Percentiles rank a stretch among this genome's conserved stretches.
These are phyloP conservation scores for Rhynchospora tenuis DNA, from an alignment of 176 grass and related monocot species.

Conservation along the genomic window DNA sequence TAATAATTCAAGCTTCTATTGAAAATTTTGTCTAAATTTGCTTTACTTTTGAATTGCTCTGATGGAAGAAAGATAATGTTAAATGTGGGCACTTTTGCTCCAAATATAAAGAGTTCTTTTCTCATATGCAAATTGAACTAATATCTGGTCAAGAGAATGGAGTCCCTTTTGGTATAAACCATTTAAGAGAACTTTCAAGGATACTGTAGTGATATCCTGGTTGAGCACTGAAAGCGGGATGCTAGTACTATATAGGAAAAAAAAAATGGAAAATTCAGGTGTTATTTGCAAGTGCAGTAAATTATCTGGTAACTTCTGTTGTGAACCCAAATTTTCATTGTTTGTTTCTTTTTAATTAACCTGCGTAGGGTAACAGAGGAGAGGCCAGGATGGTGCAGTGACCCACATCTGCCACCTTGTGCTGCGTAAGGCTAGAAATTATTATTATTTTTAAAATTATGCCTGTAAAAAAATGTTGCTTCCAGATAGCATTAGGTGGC, in stretches of 20 bases:
- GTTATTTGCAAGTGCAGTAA: not conserved
- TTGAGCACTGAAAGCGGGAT: not conserved
- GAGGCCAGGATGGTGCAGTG: constrained; percentile 67
- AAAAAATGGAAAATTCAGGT: not conserved
- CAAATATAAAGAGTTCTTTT: not conserved
- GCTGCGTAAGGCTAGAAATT: constrained; percentile 53
- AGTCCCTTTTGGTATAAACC: not conserved
- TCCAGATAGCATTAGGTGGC: not conserved
- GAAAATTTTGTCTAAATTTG: not conserved
- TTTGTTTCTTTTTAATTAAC: constrained; percentile 18
- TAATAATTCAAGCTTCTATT: not conserved
- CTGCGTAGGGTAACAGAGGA: constrained; percentile 70
- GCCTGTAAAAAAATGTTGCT: not conserved
- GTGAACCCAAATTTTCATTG: not conserved
- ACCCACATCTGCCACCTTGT: constrained; percentile 80
- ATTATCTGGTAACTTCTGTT: not conserved
- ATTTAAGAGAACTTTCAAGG: not conserved
- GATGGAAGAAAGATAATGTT: not conserved
- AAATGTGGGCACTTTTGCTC: not conserved
- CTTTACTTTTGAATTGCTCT: not conserved
- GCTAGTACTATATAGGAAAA: not conserved
- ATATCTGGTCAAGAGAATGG: not conserved
- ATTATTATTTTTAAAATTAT: not conserved
- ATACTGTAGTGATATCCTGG: not conserved
- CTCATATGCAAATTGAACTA: not conserved